Base-by-base conservation (phyloP, 2,329 filamentous ascomycete genomes). In the Zymoseptoria pseudotritici region DNA sequence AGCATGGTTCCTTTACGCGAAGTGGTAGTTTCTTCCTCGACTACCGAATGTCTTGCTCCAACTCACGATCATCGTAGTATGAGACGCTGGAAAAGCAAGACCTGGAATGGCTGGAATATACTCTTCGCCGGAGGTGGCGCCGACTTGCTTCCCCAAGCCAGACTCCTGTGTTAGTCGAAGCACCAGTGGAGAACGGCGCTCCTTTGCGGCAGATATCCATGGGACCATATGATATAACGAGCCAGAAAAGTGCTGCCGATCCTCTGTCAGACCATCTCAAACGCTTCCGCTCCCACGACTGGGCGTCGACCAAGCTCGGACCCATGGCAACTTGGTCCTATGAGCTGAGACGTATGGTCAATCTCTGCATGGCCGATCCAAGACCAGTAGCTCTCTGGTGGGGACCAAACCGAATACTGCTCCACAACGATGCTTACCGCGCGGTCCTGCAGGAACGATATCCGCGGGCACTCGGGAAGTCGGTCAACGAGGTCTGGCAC, bases 341-440 rank as follows among this genome's bases (percentile, higher is more conserved):
- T 2, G 55, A 61, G 11, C 50, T 68, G 29, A 56, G 65, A 2
- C 56, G 60, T 6, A 54, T 61, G 42, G 58, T 62, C 24, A 67
- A 68, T 53, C 49, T 67, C 50, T 56, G 61, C 21, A 56, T 67
- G 50, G 20, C 54, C 10, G 66, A 66, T 49, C 64, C 64, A 10
- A 51, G 62, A 26, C 62, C 63, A 1, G 62, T 58, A 1, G 62
- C 59, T 11, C 11, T 66, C 6, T 66, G 60, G 60, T 67, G 62
- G 71, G 70, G 71, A 6, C 58, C 69, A 1, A 64, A 71, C 0
- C 65, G 70, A 7, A 68, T 64, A 11, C 72, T 73, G 66, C 58
- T 76, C 6, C 74, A 75, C 66, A 76, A 76, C 29, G 70, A 74
- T 26, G 58, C 66, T 0, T 75, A 75, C 29, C 64, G 72, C 17